A percentile compares a stretch with the other conserved stretches of the same genome.
Conservation (phyloP, 495 filamentous ascomycete genomes). For the Schizothecium vesticola region DNA sequence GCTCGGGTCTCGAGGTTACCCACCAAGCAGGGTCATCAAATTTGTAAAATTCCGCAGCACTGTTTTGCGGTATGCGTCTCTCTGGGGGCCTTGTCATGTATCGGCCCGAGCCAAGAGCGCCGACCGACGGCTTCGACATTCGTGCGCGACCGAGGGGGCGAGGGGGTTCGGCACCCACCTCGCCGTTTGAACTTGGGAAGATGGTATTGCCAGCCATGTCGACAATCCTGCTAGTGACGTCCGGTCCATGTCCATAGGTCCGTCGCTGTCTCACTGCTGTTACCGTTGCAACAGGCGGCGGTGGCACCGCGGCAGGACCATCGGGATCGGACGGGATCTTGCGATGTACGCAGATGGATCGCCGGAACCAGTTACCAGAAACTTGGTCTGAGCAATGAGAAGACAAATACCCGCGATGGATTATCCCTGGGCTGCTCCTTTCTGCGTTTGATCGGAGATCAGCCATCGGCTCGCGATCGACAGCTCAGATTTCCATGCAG, state of each 20-base stretch:
- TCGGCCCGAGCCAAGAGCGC: not conserved
- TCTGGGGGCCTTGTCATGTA: not conserved
- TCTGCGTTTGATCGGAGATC: not conserved
- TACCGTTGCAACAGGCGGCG: not conserved
- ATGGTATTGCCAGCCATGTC: not conserved
- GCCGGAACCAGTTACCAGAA: conserved; percentile 18
- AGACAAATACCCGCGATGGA: not conserved
- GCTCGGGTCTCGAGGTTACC: not conserved
- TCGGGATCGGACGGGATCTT: conserved; percentile 24
- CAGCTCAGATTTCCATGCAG: not conserved
- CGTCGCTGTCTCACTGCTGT: not conserved
- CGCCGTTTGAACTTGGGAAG: not conserved
- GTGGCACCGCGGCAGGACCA: conserved; percentile 18
- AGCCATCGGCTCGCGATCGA: not conserved
- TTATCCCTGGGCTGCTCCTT: not conserved
- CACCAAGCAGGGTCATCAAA: not conserved
- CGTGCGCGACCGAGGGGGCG: not conserved
- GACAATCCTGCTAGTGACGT: not conserved
- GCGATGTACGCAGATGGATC: conserved; percentile 15
- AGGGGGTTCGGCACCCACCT: not conserved
- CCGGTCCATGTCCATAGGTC: not conserved
- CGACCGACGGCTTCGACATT: not conserved
- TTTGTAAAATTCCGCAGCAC: not conserved
- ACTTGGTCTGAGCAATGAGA: conserved; percentile 24
- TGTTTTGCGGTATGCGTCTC: not conserved